Percentiles rank a stretch among this genome's conserved stretches.
phyloP scores from a whole-genome alignment of 2,329 filamentous ascomycete species.

The Cladosporium sp. region DNA sequence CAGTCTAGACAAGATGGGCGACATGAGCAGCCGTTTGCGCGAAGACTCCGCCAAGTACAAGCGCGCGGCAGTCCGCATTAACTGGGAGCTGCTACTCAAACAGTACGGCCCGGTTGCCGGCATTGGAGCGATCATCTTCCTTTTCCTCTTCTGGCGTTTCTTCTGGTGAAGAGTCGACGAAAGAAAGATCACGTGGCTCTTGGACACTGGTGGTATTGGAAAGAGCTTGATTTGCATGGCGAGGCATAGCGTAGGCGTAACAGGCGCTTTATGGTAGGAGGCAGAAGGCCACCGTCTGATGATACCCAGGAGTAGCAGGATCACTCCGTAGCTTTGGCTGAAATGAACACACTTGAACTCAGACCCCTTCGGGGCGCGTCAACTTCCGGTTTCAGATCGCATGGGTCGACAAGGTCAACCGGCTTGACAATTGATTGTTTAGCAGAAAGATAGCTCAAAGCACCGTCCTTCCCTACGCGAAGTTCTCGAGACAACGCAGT shows the following conservation, averaged over 20 bases:
- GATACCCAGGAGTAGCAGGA: conserved; percentile 31
- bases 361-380: conserved; percentile 16
- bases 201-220: conserved; percentile 3
- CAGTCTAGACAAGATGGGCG: conserved; percentile 93
- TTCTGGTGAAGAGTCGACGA: conserved; percentile 68
- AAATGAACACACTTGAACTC: conserved; percentile 13
- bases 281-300: conserved; percentile 24
- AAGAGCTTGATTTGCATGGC: conserved; percentile 29
- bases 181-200: not conserved
- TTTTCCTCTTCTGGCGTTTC: conserved; percentile 92
- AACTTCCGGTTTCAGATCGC: not conserved
- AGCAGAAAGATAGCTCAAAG: conserved; percentile 31
- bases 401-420: not conserved
- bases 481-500: not conserved
- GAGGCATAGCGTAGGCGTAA: conserved; percentile 28
- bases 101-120: conserved; percentile 91
- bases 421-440: not conserved
- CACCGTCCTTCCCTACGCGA: conserved; percentile 4
- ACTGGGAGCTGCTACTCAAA: conserved; percentile 95
- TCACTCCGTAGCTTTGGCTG: conserved; percentile 22
- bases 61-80: conserved; percentile 89
- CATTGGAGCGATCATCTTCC: conserved; percentile 76
- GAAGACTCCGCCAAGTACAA: conserved; percentile 96
- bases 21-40: conserved; percentile 80
- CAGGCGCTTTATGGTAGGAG: conserved; percentile 24